Percentiles rank a stretch among this genome's conserved stretches.
These are phyloP conservation scores for Haplosporangium sp. DNA, from an alignment of 371 early-diverging fungal genomes.

Conservation along the genomic window DNA sequence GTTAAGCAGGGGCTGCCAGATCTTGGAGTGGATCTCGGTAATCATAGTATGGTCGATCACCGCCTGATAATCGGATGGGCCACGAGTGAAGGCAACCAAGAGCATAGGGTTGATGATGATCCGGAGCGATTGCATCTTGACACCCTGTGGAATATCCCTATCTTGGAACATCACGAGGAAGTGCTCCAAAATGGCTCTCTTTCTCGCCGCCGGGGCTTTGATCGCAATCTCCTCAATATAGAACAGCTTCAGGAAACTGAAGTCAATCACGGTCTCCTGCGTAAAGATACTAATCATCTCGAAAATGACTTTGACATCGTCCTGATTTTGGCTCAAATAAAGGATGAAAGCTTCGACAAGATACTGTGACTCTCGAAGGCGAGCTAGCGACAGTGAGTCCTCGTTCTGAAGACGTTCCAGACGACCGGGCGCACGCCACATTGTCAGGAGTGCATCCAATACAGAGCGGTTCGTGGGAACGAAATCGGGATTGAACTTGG, in stretches of 20 bases:
- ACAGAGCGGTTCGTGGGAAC: conserved; percentile 43
- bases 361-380: conserved; percentile 66
- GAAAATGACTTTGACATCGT: conserved; percentile 78
- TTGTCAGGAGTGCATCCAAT: conserved; percentile 61
- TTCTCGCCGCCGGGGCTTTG: conserved; percentile 65
- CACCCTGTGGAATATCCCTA: conserved; percentile 55
- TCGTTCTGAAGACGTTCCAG: conserved; percentile 65
- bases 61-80: conserved; percentile 60
- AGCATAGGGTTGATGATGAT: conserved; percentile 85
- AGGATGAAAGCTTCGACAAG: conserved; percentile 79
- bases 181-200: conserved; percentile 72
- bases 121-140: conserved; percentile 76
- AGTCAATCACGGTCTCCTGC: conserved; percentile 77
- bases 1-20: conserved; percentile 76
- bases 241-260: conserved; percentile 77
- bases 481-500: conserved; percentile 63
- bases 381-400: conserved; percentile 62
- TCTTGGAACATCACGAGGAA: conserved; percentile 74
- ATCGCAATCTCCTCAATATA: conserved; percentile 76
- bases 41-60: conserved; percentile 77
- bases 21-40: conserved; percentile 70
- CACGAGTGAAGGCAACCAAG: conserved; percentile 65
- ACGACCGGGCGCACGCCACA: conserved; percentile 70
- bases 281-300: conserved; percentile 83
- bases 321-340: conserved; percentile 68